Evolutionary conservation across 805 yeast genomes (phyloP).

Genomic region (Starmerella stellata): DNA sequence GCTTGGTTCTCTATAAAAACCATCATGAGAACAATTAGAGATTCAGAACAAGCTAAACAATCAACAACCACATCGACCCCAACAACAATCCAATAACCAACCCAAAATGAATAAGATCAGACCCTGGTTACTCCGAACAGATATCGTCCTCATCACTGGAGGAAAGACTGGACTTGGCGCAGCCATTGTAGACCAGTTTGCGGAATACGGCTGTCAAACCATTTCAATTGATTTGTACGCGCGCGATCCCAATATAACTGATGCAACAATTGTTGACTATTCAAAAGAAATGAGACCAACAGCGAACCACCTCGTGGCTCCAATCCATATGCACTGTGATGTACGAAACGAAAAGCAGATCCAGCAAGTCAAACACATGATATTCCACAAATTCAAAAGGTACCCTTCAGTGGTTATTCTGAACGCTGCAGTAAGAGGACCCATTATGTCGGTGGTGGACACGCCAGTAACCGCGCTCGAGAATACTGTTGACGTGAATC

Average conservation of each 20-base stretch:
- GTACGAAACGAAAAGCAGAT: slow-evolving; percentile 39
- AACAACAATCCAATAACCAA: no score
- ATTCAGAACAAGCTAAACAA: no score
- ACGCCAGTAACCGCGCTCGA: slow-evolving; percentile 42
- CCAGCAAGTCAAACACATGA: slow-evolving; percentile 23
- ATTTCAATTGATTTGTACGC: slow-evolving; percentile 45
- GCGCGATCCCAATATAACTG: slow-evolving; percentile 22
- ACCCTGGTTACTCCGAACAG: slow-evolving; percentile 22
- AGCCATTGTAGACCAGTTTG: slow-evolving; percentile 36
- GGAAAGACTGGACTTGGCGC: slow-evolving; percentile 67
- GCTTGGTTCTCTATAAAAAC: no score
- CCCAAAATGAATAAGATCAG: neutral
- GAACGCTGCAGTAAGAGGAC: slow-evolving; percentile 53
- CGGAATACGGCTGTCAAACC: slow-evolving; percentile 31
- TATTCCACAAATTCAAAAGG: slow-evolving; percentile 35
- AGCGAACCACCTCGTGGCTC: neutral
- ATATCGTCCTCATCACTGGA: slow-evolving; percentile 64
- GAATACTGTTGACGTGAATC: slow-evolving; percentile 44
- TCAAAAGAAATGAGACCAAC: neutral
- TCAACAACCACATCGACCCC: no score
- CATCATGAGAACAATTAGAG: no score
- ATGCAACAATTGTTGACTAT: neutral
- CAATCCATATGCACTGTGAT: slow-evolving; percentile 36
- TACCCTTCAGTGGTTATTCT: slow-evolving; percentile 51
- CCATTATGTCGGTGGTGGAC: slow-evolving; percentile 24